Evolutionary conservation across 2,329 filamentous ascomycete species (phyloP).

Genomic region (Clonostachys byssicola): DNA sequence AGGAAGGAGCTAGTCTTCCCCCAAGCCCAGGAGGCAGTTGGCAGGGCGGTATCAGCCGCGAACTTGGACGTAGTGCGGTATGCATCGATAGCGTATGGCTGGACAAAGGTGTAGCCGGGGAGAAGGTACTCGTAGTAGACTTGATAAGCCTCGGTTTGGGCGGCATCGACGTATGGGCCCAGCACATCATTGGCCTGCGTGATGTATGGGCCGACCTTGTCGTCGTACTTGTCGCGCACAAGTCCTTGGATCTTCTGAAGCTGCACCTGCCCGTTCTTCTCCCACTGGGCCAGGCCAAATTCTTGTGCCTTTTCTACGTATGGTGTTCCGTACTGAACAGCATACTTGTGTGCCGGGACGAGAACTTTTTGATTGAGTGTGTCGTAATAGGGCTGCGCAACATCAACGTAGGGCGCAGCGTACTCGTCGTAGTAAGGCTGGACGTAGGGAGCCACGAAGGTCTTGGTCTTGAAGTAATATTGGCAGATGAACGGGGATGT

Average conservation of each 20-base stretch:
- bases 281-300: constrained; percentile 72
- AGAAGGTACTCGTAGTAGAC: constrained; percentile 70
- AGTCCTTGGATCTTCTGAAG: constrained; percentile 60
- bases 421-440: constrained; percentile 84
- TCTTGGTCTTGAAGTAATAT: constrained; percentile 69
- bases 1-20: constrained; percentile 67
- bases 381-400: constrained; percentile 71
- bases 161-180: constrained; percentile 69
- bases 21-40: constrained; percentile 68
- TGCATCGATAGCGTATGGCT: constrained; percentile 68
- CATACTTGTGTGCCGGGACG: constrained; percentile 62
- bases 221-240: constrained; percentile 63
- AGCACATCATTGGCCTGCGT: constrained; percentile 51
- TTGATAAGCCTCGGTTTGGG: constrained; percentile 43
- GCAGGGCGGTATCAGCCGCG: constrained; percentile 65
- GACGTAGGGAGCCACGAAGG: constrained; percentile 65
- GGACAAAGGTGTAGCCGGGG: constrained; percentile 69
- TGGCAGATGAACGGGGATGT: constrained; percentile 76
- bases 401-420: constrained; percentile 76
- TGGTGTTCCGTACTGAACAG: constrained; percentile 72
- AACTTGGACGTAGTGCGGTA: constrained; percentile 67
- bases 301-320: constrained; percentile 62
- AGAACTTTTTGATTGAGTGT: constrained; percentile 60
- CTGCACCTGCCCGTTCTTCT: constrained; percentile 72
- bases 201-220: constrained; percentile 70